Percentiles rank a stretch among this genome's conserved stretches.
phyloP scores from a whole-genome alignment of 495 filamentous ascomycete species.

The Cenococcum geophilum region DNA sequence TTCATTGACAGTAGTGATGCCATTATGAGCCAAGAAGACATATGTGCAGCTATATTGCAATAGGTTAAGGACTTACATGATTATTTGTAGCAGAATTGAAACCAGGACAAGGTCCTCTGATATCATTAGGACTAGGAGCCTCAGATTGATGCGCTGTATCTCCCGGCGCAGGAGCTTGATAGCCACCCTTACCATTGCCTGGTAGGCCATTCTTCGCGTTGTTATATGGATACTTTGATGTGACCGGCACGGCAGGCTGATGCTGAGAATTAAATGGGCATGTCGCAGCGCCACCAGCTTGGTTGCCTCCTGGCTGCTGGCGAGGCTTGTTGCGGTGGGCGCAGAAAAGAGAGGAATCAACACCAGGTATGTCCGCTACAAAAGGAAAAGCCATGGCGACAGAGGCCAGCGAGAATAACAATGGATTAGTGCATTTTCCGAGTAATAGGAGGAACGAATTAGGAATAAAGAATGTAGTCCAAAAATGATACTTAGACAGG shows the following conservation, averaged over 20 bases:
- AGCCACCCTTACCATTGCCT: slow-evolving; percentile 37
- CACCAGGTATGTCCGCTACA: background rate
- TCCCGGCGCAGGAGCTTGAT: slow-evolving; percentile 37
- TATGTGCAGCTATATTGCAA: background rate
- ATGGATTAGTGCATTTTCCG: background rate
- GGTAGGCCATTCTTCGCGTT: slow-evolving; percentile 37
- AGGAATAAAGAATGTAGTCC: no score
- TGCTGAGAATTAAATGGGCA: background rate
- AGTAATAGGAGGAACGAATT: background rate
- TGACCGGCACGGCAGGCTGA: background rate
- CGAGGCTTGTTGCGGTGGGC: background rate
- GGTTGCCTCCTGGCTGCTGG: background rate
- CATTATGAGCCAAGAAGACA: slow-evolving; percentile 39
- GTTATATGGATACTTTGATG: slow-evolving; percentile 26
- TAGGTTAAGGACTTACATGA: slow-evolving; percentile 1
- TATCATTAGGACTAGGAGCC: slow-evolving; percentile 28
- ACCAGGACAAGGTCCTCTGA: slow-evolving; percentile 35
- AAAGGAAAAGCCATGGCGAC: background rate
- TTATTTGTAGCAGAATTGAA: slow-evolving; percentile 39
- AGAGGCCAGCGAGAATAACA: background rate
- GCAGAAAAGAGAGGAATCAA: background rate
- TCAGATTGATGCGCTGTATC: slow-evolving; percentile 36
- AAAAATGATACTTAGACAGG: no score
- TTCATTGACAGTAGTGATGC: slow-evolving; percentile 42
- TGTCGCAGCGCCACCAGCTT: background rate